Evolutionary conservation across 2,329 filamentous ascomycete species (phyloP).

Genomic region (Sclerotinia sclerotiorum): DNA sequence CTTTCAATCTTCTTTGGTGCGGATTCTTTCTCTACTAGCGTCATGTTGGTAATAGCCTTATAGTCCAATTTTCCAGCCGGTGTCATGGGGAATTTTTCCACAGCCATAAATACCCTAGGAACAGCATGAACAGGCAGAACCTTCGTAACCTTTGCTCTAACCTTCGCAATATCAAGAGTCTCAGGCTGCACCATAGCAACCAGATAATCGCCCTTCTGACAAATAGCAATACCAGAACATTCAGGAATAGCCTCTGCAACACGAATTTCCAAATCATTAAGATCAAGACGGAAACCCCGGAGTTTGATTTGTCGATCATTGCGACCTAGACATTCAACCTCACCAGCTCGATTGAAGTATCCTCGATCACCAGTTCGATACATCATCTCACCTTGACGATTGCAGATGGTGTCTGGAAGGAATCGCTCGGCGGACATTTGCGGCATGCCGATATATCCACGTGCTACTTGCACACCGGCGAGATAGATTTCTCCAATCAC

Average conservation of each 20-base stretch:
- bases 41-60: constrained; percentile 31
- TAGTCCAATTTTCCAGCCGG: constrained; percentile 41
- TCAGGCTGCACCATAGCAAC: constrained; percentile 38
- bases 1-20: not conserved
- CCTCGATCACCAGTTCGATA: constrained; percentile 47
- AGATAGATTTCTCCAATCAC: constrained; percentile 46
- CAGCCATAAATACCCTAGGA: constrained; percentile 34
- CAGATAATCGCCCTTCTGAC: constrained; percentile 34
- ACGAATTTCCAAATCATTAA: constrained; percentile 43
- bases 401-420: constrained; percentile 37
- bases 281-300: constrained; percentile 44
- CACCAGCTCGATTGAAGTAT: constrained; percentile 42
- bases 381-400: constrained; percentile 37
- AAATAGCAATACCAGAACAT: constrained; percentile 35
- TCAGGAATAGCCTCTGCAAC: constrained; percentile 29
- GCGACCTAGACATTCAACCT: constrained; percentile 45
- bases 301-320: constrained; percentile 46
- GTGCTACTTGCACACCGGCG: constrained; percentile 46
- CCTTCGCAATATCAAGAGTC: constrained; percentile 11
- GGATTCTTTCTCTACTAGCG: not conserved
- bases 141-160: constrained; percentile 23
- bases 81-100: constrained; percentile 40
- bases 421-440: constrained; percentile 40
- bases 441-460: constrained; percentile 45
- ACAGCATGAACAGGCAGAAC: constrained; percentile 36